These are phyloP conservation scores for Laguncularia racemosa DNA, from an alignment of 345 rosid species.

Conservation along the genomic window DNA sequence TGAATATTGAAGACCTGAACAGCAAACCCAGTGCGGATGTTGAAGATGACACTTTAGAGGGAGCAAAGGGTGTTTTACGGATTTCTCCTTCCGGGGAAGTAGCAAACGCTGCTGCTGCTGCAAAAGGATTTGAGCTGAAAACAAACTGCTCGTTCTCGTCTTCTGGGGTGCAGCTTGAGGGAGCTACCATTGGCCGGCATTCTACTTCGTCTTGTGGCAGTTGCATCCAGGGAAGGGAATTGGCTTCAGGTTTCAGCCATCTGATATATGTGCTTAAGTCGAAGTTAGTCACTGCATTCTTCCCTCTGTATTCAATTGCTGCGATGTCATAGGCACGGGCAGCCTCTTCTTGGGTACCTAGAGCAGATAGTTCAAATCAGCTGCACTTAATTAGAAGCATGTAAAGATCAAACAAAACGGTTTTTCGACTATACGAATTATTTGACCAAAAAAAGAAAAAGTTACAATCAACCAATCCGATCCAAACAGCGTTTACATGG, in stretches of 20 bases:
- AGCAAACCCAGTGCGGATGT: constrained; percentile 54
- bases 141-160: constrained; percentile 26
- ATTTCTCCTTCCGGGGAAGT: constrained; percentile 15
- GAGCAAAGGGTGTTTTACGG: constrained; percentile 13
- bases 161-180: constrained; percentile 13
- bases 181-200: constrained; percentile 11
- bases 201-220: constrained; percentile 14
- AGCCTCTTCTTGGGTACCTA: constrained; percentile 56
- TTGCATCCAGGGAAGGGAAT: constrained; percentile 8
- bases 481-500: too few relatives aligned
- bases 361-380: not conserved
- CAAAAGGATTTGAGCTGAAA: constrained; percentile 12
- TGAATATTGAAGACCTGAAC: constrained; percentile 46
- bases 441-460: too few relatives aligned
- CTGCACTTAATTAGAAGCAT: not conserved
- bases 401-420: too few relatives aligned
- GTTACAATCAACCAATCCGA: too few relatives aligned
- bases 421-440: too few relatives aligned
- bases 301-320: constrained; percentile 45
- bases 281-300: constrained; percentile 44
- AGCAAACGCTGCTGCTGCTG: constrained; percentile 18
- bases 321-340: constrained; percentile 48
- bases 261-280: constrained; percentile 43
- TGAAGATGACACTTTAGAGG: constrained; percentile 18
- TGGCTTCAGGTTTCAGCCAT: constrained; percentile 41